A percentile compares a stretch with the other conserved stretches of the same genome.
Evolutionary conservation across 805 yeast genomes (phyloP).

Genomic region (Saccharomyces eubayanus): DNA sequence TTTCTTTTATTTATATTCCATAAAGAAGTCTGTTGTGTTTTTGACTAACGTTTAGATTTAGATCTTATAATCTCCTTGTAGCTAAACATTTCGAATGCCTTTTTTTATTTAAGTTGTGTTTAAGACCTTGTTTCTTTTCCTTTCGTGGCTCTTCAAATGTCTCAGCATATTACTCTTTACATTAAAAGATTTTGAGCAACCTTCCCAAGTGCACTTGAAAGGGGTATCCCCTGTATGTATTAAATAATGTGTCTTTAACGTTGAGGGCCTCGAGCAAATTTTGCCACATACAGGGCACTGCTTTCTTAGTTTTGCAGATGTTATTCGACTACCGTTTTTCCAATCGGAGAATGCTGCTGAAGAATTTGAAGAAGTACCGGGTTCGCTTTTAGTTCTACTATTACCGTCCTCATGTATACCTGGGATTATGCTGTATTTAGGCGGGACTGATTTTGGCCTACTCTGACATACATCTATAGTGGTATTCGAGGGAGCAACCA

Average conservation of each 20-base stretch:
- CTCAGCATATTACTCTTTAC: slow-evolving; percentile 77
- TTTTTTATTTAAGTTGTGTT: neutral
- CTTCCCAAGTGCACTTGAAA: slow-evolving; percentile 51
- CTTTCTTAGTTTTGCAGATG: slow-evolving; percentile 22
- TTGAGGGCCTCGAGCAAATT: slow-evolving; percentile 74
- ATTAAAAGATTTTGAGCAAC: slow-evolving; percentile 61
- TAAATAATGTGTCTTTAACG: slow-evolving; percentile 68
- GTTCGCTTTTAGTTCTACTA: neutral
- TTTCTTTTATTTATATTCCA: neutral
- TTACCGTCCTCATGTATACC: neutral
- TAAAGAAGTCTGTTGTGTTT: neutral
- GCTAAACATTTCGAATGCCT: neutral
- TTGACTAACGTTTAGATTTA: neutral
- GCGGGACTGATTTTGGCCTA: neutral
- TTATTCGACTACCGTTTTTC: neutral
- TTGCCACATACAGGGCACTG: slow-evolving; percentile 55
- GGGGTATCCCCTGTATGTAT: slow-evolving; percentile 82
- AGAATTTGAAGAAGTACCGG: neutral
- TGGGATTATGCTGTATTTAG: neutral
- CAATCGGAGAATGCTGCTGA: slow-evolving; percentile 3
- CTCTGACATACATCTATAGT: neutral
- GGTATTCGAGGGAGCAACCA: neutral
- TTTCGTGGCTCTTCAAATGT: slow-evolving; percentile 60
- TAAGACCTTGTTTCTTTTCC: slow-evolving; percentile 19
- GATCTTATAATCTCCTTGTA: neutral